Evolutionary conservation across 2,329 filamentous ascomycete species (phyloP), one percentile per base, ranked within the genome.

Genomic region (Microsporum ferrugineum): DNA sequence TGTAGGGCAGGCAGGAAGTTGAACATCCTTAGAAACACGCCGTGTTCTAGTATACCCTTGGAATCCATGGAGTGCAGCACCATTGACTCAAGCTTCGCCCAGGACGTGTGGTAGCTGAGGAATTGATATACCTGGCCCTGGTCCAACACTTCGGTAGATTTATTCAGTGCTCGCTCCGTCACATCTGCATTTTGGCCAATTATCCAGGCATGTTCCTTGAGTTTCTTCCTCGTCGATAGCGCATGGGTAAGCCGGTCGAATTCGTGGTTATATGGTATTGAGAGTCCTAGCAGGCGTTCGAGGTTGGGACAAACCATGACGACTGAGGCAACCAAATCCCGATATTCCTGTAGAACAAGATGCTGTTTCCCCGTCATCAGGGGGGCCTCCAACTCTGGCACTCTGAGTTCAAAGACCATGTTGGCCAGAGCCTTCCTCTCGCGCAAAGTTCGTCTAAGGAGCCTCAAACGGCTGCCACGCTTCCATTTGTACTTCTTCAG

Each of bases 301-400:
- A 85, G 69, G 62, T 80, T 82, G 5, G 82, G 81, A 65, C 81
- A 84, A 1, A 78, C 77, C 77, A 83, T 82, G 36, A 85, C 79
- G 41, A 85, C 72, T 0, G 81, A 82, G 4, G 80, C 79, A 17
- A 84, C 70, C 17, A 79, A 62, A 61, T 82, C 78, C 49, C 79
- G 72, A 59, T 82, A 79, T 57, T 79, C 77, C 66, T 80, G 74
- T 67, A 74, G 75, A 62, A 76, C 69, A 29, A 68, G 63, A 62
- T 72, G 72, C 55, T 75, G 72, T 61, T 75, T 72, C 51, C 70
- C 75, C 57, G 69, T 62, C 39, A 68, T 67, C 62, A 75, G 68
- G 5, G 73, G 63, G 60, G 75, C 49, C 61, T 81, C 75, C 58
- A 80, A 71, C 51, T 80, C 78, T 1, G 79, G 75, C 8, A 84